Conservation (phyloP, 1,284 basidiomycete genomes). For the Ceratobasidium sp. region DNA sequence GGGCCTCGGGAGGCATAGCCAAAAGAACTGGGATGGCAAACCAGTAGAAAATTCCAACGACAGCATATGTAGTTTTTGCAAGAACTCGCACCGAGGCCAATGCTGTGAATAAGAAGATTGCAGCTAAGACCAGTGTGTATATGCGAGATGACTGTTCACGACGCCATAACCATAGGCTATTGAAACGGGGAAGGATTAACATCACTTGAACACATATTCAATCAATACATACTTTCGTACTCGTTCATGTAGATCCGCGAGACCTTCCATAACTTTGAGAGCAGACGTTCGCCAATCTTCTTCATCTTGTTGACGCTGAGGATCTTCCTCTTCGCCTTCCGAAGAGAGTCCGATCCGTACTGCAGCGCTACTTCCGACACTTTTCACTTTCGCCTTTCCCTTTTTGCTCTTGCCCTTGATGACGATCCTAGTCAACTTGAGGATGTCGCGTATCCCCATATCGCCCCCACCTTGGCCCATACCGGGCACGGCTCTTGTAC, state of each 20-base stretch:
- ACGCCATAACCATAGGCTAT: slow-evolving; percentile 69
- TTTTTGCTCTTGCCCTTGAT: slow-evolving; percentile 49
- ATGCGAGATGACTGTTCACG: slow-evolving; percentile 57
- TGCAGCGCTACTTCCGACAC: slow-evolving; percentile 41
- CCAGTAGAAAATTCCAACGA: slow-evolving; percentile 64
- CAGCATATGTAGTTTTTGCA: slow-evolving; percentile 57
- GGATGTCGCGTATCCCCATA: slow-evolving; percentile 29
- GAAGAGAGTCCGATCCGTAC: background rate
- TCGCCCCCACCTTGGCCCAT: slow-evolving; percentile 24
- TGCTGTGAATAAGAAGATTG: slow-evolving; percentile 53
- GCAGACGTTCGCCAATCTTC: slow-evolving; percentile 57
- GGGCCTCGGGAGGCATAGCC: slow-evolving; percentile 57
- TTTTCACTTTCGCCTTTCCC: slow-evolving; percentile 46
- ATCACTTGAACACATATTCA: slow-evolving; percentile 4
- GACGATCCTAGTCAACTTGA: slow-evolving; percentile 25
- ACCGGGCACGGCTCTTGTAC: slow-evolving; percentile 14
- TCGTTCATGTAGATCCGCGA: slow-evolving; percentile 69
- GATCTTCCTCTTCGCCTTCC: slow-evolving; percentile 46
- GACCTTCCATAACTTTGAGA: slow-evolving; percentile 54
- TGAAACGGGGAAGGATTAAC: background rate
- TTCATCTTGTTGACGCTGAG: slow-evolving; percentile 50
- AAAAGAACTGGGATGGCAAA: slow-evolving; percentile 64
- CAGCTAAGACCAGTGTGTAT: slow-evolving; percentile 55
- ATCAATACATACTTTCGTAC: slow-evolving; percentile 62
- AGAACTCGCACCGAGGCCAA: slow-evolving; percentile 60